Base-by-base conservation (phyloP, 2,329 filamentous ascomycete species). In the Gaeumannomyces sp. region DNA sequence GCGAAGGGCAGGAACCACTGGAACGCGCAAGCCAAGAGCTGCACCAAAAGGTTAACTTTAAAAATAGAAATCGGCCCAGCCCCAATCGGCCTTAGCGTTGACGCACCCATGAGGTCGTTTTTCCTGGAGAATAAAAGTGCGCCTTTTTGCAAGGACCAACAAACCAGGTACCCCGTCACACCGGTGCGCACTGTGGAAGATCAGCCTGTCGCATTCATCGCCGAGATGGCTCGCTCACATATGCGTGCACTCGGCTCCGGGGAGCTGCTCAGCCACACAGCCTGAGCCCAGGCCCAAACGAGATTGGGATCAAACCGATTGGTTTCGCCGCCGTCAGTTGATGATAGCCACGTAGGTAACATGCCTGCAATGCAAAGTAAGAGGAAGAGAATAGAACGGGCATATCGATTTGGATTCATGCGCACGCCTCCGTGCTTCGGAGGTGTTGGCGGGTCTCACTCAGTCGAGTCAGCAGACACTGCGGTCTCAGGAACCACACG, bases 41-140 rank as follows among this genome's bases (percentile, higher is more conserved):
- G 38, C 38, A 50, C 38, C 60, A 67, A 69, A 69, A 69, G 66
- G 62, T 68, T 69, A 69, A 66, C 64, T 64, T 66, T 62, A 11
- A 66, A 67, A 68, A 69, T 69, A 69, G 68, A 67, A 67, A 64
- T 50, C 0, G 28, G 59, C 5, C 56, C 65, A 66, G 61, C 27
- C 1, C 27, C 33, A 57, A 61, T 62, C 56, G 6, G 38, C 38
- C 16, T 50, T 50, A 50, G 38, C 38, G 38, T 50, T 50, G 38
- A 50, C 38, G 38, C 38, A 50, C 33, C 33, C 33, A 35, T 14
- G 33, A 35, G 33, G 33, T 50, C 38, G 38, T 22, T 50, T 35
- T 50, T 50, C 3, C 38, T 50, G 16, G 33, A 50, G 19, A 50
- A 50, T 16, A 50, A 22, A 50, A 22, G 38, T 6, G 31, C 31